Base-by-base conservation (phyloP, 257 asterid genomes). In the Petunia secreta region DNA sequence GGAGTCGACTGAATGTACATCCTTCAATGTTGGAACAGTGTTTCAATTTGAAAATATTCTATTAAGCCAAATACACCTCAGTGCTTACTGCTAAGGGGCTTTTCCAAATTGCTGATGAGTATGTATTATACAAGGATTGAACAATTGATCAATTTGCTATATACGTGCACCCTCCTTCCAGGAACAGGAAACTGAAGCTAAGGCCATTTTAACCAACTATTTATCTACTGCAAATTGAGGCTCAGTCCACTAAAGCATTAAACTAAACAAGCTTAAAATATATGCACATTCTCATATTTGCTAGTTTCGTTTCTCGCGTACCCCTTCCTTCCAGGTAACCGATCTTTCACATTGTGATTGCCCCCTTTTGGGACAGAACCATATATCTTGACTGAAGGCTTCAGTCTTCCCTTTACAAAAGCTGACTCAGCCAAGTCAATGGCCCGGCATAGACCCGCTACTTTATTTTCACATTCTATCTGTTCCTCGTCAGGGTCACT, bases 361-460 rank as follows among this genome's bases (percentile, higher is more conserved):
- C 40, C 14, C 34, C 55, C 34, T 38, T 41, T 58, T 76, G 52
- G 37, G 10, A 58, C 57, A 58, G 55, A 76, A 76, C 80, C 80
- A 38, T 76, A 57, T 53, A 68, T 68, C 57, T 44, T 16, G 36
- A 78, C 63, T 0, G 75, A 67, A 0, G 53, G 48, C 46, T 43
- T 60, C 5, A 62, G 16, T 37, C 55, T 81, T 68, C 65, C 52
- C 2, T 89, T 85, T 5, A 92, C 93, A 53, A 95, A 92, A 2
- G 97, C 91, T 1, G 87, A 54, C 82, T 95, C 98, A 0, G 99
- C 99, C 86, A 95, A 65, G 81, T 92, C 97, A 48, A 95, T 91
- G 83, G 98, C 99, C 7, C 91, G 85, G 58, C 89, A 88, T 0
- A 93, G 91, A 2, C 90, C 94, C 2, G 94, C 91, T 53, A 89